Conservation (phyloP, 2,329 filamentous ascomycete species). For the Arthrobotrys conoides region DNA sequence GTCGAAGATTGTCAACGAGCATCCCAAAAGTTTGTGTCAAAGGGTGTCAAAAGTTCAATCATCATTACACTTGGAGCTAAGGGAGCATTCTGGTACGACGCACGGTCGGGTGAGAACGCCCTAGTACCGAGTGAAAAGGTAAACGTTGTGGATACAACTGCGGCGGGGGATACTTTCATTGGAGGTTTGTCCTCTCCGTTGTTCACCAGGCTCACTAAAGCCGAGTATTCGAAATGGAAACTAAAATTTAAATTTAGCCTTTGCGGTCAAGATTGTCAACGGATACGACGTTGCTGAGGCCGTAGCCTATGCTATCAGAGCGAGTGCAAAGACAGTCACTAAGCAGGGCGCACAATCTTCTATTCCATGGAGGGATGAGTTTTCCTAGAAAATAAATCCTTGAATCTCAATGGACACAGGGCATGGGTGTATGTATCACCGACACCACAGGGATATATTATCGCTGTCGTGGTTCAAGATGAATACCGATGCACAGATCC, state of each 20-base stretch:
- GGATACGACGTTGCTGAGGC: constrained; percentile 72
- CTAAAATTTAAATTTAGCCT: constrained; percentile 69
- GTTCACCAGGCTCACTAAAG: not conserved
- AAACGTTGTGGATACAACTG: constrained; percentile 90
- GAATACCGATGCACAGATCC: not conserved
- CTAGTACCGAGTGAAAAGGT: constrained; percentile 77
- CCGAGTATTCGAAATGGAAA: not conserved
- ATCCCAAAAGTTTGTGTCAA: constrained; percentile 74
- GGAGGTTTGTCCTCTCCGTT: constrained; percentile 69
- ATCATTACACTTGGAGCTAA: constrained; percentile 85
- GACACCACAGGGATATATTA: not conserved
- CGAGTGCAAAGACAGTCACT: constrained; percentile 77
- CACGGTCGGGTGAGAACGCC: constrained; percentile 68
- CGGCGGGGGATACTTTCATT: constrained; percentile 93
- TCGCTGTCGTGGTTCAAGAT: not conserved
- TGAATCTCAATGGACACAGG: not conserved
- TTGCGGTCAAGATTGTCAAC: constrained; percentile 80
- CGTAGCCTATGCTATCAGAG: constrained; percentile 74
- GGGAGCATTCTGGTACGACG: constrained; percentile 78
- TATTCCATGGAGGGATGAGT: constrained; percentile 76
- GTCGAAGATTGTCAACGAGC: constrained; percentile 37
- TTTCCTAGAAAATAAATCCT: constrained; percentile 62
- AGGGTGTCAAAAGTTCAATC: constrained; percentile 79
- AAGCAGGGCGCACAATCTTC: constrained; percentile 76
- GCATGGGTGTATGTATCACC: not conserved